Evolutionary conservation across 2,329 filamentous ascomycete genomes (phyloP), one percentile per base, ranked within the genome.

Genomic region (Gaeumannomyces sp.): DNA sequence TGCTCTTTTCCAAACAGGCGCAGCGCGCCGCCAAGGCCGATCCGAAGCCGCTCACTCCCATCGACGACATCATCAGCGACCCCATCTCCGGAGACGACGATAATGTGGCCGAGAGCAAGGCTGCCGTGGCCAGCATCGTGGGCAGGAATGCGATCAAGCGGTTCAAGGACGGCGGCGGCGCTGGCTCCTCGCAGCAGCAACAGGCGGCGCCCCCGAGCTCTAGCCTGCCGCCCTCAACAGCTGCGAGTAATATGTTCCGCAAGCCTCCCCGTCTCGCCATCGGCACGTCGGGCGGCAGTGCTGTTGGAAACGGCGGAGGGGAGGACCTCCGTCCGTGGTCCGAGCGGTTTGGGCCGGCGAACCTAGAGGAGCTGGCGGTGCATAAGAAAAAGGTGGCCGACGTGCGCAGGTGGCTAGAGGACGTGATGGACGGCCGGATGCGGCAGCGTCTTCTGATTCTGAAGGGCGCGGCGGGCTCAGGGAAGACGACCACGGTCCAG

Each of bases 311-410:
- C 45, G 31, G 28, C 60, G 13, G 69, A 4, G 78, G 81, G 61
- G 81, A 85, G 50, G 89, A 92, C 69, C 76, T 81, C 61, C 84
- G 89, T 63, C 93, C 94, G 3, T 98, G 94, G 94, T 90, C 90
- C 22, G 93, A 97, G 70, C 86, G 88, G 69, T 98, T 92, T 75
- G 88, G 85, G 2, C 94, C 94, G 0, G 72, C 75, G 3, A 89
- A 85, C 69, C 75, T 97, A 16, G 88, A 93, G 22, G 94, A 98
- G 77, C 80, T 99, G 60, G 94, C 90, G 0, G 94, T 99, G 25
- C 93, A 99, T 76, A 97, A 96, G 79, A 95, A 86, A 71, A 99
- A 99, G 75, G 91, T 98, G 7, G 78, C 86, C 2, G 93, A 98
- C 76, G 93, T 98, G 60, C 85, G 88, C 66, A 82, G 79, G 66